Evolutionary conservation across 192 early-diverging fungal genomes (phyloP).

Genomic region (Phycomyces nitens): DNA sequence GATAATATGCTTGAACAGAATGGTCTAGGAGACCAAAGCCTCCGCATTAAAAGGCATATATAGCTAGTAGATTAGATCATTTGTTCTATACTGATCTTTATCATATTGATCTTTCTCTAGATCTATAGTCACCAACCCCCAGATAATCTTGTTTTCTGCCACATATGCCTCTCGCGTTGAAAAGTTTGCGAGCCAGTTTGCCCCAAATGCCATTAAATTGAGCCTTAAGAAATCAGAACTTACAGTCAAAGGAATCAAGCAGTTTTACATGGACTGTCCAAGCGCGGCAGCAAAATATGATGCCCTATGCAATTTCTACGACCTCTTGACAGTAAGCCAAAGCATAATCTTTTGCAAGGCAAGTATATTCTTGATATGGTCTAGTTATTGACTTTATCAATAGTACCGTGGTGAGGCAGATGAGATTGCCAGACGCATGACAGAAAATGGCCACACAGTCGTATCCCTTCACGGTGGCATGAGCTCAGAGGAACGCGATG

Average conservation of each 20-base stretch:
- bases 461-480: slow-evolving; percentile 77
- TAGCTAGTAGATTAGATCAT: too few relatives aligned
- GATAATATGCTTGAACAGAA: slow-evolving; percentile 94
- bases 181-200: slow-evolving; percentile 75
- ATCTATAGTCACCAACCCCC: slow-evolving; percentile 65
- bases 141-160: slow-evolving; percentile 93
- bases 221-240: slow-evolving; percentile 83
- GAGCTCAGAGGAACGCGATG: slow-evolving; percentile 74
- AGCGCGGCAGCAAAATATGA: slow-evolving; percentile 77
- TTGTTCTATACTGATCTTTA: too few relatives aligned
- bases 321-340: slow-evolving; percentile 88
- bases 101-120: slow-evolving; percentile 34
- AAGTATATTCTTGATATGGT: too few relatives aligned
- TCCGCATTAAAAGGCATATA: slow-evolving; percentile 81
- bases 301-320: slow-evolving; percentile 66
- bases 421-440: slow-evolving; percentile 68
- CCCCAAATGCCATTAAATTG: slow-evolving; percentile 84
- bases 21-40: slow-evolving; percentile 82
- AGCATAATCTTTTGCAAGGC: slow-evolving; percentile 94
- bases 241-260: slow-evolving; percentile 90
- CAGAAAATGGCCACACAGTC: slow-evolving; percentile 76
- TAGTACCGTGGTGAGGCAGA: slow-evolving; percentile 81
- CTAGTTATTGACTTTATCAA: too few relatives aligned
- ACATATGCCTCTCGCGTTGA: slow-evolving; percentile 84
- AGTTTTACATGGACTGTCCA: slow-evolving; percentile 95